These are phyloP conservation scores for Psophocarpus tetragonolobus DNA, from an alignment of 306 rosid species.

Conservation along the genomic window DNA sequence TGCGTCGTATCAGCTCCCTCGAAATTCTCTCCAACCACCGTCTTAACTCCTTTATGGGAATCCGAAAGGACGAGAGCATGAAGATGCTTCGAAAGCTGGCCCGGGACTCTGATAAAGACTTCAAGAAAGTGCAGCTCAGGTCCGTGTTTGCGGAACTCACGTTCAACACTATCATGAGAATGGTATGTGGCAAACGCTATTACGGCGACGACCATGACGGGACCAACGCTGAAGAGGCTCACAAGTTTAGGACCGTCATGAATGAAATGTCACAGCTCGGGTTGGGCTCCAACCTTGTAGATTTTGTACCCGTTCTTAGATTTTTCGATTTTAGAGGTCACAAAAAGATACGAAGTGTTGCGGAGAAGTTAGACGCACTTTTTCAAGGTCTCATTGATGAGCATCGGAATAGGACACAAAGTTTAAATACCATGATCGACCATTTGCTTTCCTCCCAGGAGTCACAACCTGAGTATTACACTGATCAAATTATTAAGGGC, in stretches of 20 bases:
- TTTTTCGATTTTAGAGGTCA: slow-evolving; percentile 22
- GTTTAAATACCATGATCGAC: slow-evolving; percentile 49
- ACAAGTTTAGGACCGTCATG: slow-evolving; percentile 40
- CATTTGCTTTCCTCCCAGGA: slow-evolving; percentile 54
- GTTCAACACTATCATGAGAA: slow-evolving; percentile 61
- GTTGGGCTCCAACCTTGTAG: slow-evolving; percentile 36
- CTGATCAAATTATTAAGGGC: slow-evolving; percentile 67
- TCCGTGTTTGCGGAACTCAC: slow-evolving; percentile 49
- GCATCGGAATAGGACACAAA: slow-evolving; percentile 32
- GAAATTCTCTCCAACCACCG: slow-evolving; percentile 64
- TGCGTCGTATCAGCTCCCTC: slow-evolving; percentile 62
- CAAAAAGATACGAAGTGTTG: slow-evolving; percentile 30
- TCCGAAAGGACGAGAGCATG: slow-evolving; percentile 51
- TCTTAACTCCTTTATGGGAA: slow-evolving; percentile 39
- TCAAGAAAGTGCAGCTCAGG: slow-evolving; percentile 42
- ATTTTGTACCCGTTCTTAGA: slow-evolving; percentile 48
- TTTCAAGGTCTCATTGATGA: slow-evolving; percentile 67
- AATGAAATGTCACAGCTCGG: slow-evolving; percentile 16
- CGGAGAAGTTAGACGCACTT: slow-evolving; percentile 37
- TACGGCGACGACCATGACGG: slow-evolving; percentile 43
- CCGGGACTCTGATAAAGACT: not conserved
- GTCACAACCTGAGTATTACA: slow-evolving; percentile 55
- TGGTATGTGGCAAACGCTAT: slow-evolving; percentile 73
- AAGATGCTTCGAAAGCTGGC: slow-evolving; percentile 36
- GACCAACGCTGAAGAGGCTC: slow-evolving; percentile 46